phyloP scores from a whole-genome alignment of 1,284 basidiomycete genomes.

The Cryptococcus sp. region DNA sequence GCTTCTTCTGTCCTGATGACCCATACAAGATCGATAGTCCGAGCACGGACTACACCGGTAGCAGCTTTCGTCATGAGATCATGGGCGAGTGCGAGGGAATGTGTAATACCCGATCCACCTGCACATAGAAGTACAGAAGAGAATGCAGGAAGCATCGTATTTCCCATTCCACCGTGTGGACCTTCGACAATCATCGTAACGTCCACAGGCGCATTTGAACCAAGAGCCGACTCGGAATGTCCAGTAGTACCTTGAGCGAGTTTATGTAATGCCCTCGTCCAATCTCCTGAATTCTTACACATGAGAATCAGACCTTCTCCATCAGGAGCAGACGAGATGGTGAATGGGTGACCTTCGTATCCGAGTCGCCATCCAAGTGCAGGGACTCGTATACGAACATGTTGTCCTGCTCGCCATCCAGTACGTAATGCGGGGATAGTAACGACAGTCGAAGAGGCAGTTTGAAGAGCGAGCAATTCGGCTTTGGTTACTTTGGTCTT shows the following conservation, averaged over 20 bases:
- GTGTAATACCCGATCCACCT: conserved; percentile 46
- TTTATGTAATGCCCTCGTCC: conserved; percentile 37
- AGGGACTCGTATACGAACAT: conserved; percentile 45
- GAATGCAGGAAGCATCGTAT: conserved; percentile 41
- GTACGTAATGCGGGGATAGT: conserved; percentile 35
- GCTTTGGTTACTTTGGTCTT: conserved; percentile 41
- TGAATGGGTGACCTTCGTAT: conserved; percentile 47
- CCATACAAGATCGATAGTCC: conserved; percentile 47
- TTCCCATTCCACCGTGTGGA: conserved; percentile 44
- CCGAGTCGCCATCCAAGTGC: conserved; percentile 22
- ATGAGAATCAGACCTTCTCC: conserved; percentile 41
- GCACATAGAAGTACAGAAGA: conserved; percentile 42
- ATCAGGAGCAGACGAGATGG: conserved; percentile 47
- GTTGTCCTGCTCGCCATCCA: conserved; percentile 50
- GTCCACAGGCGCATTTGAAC: background rate
- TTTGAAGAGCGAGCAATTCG: conserved; percentile 34
- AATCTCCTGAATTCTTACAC: conserved; percentile 42
- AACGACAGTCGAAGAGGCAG: conserved; percentile 38
- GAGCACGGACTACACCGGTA: conserved; percentile 39
- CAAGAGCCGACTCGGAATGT: conserved; percentile 2
- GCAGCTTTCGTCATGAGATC: conserved; percentile 37
- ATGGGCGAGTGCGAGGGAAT: conserved; percentile 35
- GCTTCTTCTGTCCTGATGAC: conserved; percentile 35
- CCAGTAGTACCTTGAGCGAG: conserved; percentile 11
- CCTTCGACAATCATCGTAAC: conserved; percentile 40